phyloP scores from a whole-genome alignment of 148 eudicot species.

The Rheum nobile region DNA sequence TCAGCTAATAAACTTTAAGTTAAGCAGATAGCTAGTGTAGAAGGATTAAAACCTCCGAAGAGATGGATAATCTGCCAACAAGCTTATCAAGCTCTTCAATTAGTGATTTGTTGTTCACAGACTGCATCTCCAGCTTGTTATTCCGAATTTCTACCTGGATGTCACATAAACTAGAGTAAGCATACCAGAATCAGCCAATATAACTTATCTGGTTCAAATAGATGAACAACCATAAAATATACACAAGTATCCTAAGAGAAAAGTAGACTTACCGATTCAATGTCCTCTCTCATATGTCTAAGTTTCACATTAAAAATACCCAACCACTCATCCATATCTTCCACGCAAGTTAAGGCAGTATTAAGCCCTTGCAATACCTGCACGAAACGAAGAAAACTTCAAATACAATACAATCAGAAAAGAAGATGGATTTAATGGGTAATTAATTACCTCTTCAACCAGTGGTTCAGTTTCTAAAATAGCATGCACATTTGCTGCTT shows the following conservation, averaged over 20 bases:
- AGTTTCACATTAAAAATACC: conserved; percentile 89
- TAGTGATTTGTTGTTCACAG: conserved; percentile 71
- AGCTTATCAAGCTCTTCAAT: conserved; percentile 94
- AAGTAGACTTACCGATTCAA: conserved; percentile 65
- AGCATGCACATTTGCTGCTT: conserved; percentile 99
- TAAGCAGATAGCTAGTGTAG: background rate
- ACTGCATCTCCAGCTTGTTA: conserved; percentile 95
- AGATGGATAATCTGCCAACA: conserved; percentile 71
- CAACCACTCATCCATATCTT: conserved; percentile 98
- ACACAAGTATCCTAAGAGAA: background rate
- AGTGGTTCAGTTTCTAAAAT: conserved; percentile 82
- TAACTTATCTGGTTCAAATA: background rate
- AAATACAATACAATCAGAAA: background rate
- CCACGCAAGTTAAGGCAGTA: conserved; percentile 62
- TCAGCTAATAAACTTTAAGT: background rate
- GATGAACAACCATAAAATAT: background rate
- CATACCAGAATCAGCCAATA: background rate
- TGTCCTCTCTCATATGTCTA: conserved; percentile 97
- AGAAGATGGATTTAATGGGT: too few relatives aligned
- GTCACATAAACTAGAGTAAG: background rate
- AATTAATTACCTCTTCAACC: conserved; percentile 68
- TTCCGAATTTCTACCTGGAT: conserved; percentile 90
- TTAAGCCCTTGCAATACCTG: conserved; percentile 87
- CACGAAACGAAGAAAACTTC: conserved; percentile 12
- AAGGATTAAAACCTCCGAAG: conserved; percentile 51